These are phyloP conservation scores for Chlorella variabilis DNA, from an alignment of 163 green algal species.

Conservation along the genomic window DNA sequence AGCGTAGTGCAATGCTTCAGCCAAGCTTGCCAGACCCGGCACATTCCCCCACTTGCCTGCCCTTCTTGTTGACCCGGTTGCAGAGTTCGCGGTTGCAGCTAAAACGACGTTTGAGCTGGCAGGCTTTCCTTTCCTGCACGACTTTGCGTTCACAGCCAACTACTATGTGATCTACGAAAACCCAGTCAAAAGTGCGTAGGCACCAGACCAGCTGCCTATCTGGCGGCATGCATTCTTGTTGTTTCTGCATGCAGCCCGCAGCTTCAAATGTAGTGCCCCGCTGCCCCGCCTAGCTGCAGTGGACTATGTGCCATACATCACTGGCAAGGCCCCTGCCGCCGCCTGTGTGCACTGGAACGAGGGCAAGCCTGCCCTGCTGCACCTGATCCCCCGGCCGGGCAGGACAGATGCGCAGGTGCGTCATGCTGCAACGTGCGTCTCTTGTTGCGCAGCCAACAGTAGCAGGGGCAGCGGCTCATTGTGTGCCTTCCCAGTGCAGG, in stretches of 20 bases:
- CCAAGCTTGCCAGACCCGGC: too few relatives aligned
- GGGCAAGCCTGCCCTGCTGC: constrained; percentile 44
- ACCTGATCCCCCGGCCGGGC: constrained; percentile 45
- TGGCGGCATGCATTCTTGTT: too few relatives aligned
- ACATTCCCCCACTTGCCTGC: too few relatives aligned
- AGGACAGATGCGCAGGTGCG: not conserved
- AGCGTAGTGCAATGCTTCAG: too few relatives aligned
- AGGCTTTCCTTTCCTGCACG: constrained; percentile 61
- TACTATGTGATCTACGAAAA: constrained; percentile 65
- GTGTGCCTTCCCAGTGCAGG: not conserved
- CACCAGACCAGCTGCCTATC: too few relatives aligned
- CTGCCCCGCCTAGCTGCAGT: constrained; percentile 6
- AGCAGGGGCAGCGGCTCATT: too few relatives aligned
- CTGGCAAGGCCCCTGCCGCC: constrained; percentile 35
- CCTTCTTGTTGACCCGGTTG: not conserved
- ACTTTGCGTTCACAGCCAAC: constrained; percentile 54
- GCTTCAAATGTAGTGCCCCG: too few relatives aligned
- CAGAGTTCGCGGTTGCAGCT: constrained; percentile 11
- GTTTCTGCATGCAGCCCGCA: too few relatives aligned
- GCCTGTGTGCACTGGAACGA: constrained; percentile 50
- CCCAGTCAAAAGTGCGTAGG: constrained; percentile 23
- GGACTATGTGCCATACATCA: constrained; percentile 49
- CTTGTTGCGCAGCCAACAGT: too few relatives aligned
- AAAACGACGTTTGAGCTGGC: constrained; percentile 13
- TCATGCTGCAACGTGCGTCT: not conserved